These are phyloP conservation scores for Hanseniaspora valbyensis DNA, from an alignment of 805 yeast species.

Conservation along the genomic window DNA sequence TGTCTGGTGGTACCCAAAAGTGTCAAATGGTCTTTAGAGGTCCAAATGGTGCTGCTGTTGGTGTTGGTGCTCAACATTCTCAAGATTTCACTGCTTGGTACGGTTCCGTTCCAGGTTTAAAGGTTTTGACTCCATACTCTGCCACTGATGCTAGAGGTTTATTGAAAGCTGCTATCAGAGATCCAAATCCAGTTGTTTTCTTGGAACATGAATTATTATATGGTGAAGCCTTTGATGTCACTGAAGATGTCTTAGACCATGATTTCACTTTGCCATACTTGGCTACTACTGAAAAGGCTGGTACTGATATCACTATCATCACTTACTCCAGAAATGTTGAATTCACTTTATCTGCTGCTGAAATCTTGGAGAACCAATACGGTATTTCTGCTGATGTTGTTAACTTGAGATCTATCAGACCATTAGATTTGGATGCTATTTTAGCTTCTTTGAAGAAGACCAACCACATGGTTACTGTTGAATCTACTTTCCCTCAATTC, in stretches of 20 bases:
- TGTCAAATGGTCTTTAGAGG: constrained; percentile 98
- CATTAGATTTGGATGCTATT: constrained; percentile 81
- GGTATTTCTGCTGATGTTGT: constrained; percentile 87
- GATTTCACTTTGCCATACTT: constrained; percentile 86
- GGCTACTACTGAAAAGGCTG: constrained; percentile 91
- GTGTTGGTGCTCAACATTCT: constrained; percentile 99
- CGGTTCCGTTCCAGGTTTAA: constrained; percentile 94
- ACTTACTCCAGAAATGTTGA: constrained; percentile 87
- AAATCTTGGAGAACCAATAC: constrained; percentile 66
- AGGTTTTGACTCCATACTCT: constrained; percentile 89
- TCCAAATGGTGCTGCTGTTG: constrained; percentile 99
- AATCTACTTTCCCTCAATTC: constrained; percentile 94
- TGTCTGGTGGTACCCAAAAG: constrained; percentile 98
- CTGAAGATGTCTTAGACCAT: constrained; percentile 77
- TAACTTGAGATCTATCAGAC: constrained; percentile 94
- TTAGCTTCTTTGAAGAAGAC: constrained; percentile 89
- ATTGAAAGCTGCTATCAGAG: constrained; percentile 92
- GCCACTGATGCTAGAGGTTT: constrained; percentile 95
- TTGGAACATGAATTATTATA: constrained; percentile 92
- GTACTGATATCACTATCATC: constrained; percentile 79
- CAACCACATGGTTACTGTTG: constrained; percentile 89
- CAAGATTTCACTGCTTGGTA: constrained; percentile 98
- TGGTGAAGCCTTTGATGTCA: constrained; percentile 80
- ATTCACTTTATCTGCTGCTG: constrained; percentile 83
- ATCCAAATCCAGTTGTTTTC: constrained; percentile 94